Percentiles rank a stretch among this genome's conserved stretches.
Evolutionary conservation across 176 grass and related monocot genomes (phyloP).

Genomic region (Triticum dicoccoides): DNA sequence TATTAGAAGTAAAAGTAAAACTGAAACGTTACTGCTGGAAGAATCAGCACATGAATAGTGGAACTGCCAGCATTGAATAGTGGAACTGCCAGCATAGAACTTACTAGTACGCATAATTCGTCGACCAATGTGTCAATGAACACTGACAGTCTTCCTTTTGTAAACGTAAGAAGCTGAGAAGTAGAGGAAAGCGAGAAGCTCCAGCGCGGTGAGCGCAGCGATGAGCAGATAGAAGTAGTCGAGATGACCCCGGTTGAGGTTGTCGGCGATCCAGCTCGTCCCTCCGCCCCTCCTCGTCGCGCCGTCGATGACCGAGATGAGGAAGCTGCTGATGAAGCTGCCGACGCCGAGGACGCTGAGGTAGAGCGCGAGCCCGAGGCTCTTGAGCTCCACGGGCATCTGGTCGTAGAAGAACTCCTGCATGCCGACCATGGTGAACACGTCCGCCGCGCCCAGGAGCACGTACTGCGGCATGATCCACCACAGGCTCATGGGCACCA

Average conservation of each 20-base stretch:
- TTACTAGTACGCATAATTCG: not conserved
- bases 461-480: conserved; percentile 63
- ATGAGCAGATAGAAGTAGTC: conserved; percentile 65
- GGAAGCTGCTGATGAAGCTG: conserved; percentile 53
- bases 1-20: not conserved
- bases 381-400: conserved; percentile 46
- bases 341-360: conserved; percentile 54
- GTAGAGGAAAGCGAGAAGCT: conserved; percentile 33
- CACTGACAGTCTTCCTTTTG: not conserved
- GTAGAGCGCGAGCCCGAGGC: conserved; percentile 48
- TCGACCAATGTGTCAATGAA: not conserved
- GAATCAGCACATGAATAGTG: not conserved
- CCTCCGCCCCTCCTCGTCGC: conserved; percentile 25
- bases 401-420: conserved; percentile 78
- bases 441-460: conserved; percentile 39
- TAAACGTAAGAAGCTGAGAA: conserved; percentile 39
- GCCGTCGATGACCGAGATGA: conserved; percentile 32
- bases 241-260: conserved; percentile 56
- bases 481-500: conserved; percentile 61
- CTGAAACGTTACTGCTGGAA: not conserved
- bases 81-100: not conserved
- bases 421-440: conserved; percentile 50
- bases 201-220: conserved; percentile 34
- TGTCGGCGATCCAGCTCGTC: conserved; percentile 50
- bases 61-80: not conserved